Evolutionary conservation across 2,329 filamentous ascomycete species (phyloP), one percentile per base, ranked within the genome.

Genomic region (Exserohilum turcica): DNA sequence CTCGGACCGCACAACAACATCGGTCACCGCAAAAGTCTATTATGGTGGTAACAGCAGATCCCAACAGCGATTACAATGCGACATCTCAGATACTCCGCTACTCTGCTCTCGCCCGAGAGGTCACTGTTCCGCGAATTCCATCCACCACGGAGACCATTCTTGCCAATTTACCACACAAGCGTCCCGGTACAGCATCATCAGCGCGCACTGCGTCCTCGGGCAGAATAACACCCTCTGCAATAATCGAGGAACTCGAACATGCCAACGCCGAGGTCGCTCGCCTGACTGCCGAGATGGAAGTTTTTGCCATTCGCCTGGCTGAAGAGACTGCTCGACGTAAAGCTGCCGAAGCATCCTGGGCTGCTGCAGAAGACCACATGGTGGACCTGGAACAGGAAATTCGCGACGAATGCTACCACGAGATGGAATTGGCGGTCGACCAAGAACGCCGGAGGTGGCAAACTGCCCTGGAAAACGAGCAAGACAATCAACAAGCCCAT

Each of bases 1-100:
- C 79, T 32, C 77, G 82, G 52, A 70, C 78, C 74, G 13, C 77
- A 48, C 55, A 79, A 61, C 72, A 72, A 39, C 72, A 74, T 54
- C 72, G 73, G 50, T 62, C 70, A 21, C 89, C 91, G 0, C 94
- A 97, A 71, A 92, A 89, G 67, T 92, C 88, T 1, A 86, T 96
- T 65, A 97, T 99, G 92, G 89, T 99, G 51, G 93, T 97, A 13
- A 96, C 93, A 0, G 94, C 93, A 3, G 93, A 99, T 67, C 91
- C 94, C 0, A 77, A 90, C 10, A 93, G 94, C 32, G 94, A 99
- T 74, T 97, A 92, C 79, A 97, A 97, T 70, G 92, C 94, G 10
- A 99, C 94, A 0, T 95, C 91, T 5, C 94, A 97, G 70, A 97
- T 99, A 56, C 80, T 99, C 1, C 87, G 93, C 15, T 99, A 99